A percentile compares a stretch with the other conserved stretches of the same genome.
Conservation (phyloP, 2,329 filamentous ascomycete genomes). For the Xylaria arbuscula region DNA sequence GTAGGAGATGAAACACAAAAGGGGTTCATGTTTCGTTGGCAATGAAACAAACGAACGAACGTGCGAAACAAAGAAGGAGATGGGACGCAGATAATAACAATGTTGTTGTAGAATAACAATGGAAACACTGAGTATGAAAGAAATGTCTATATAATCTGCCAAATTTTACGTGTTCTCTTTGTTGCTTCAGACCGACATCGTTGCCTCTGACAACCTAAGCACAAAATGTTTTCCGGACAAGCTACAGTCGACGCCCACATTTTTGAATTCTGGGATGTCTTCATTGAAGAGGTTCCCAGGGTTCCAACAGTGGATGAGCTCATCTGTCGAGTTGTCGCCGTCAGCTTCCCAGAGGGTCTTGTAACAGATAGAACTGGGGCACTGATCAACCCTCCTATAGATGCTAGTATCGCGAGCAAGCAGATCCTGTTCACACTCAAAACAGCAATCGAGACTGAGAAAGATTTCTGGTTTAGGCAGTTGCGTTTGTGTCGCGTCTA, state of each 20-base stretch:
- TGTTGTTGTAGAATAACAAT: not conserved
- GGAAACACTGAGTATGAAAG: not conserved
- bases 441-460: not conserved
- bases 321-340: conserved; percentile 21
- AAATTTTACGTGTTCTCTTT: not conserved
- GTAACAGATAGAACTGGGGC: conserved; percentile 17
- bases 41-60: not conserved
- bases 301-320: conserved; percentile 25
- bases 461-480: not conserved
- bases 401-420: not conserved
- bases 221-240: conserved; percentile 4
- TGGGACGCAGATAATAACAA: not conserved
- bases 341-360: conserved; percentile 23
- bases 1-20: not conserved
- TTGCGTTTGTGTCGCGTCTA: not conserved
- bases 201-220: not conserved
- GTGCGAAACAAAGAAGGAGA: not conserved
- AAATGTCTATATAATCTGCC: not conserved
- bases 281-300: conserved; percentile 6
- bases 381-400: not conserved
- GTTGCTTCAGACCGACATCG: not conserved
- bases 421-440: conserved; percentile 2
- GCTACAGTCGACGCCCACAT: not conserved
- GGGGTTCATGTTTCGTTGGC: not conserved
- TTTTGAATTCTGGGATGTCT: conserved; percentile 24